Percentiles rank a stretch among this genome's conserved stretches.
phyloP scores from a whole-genome alignment of 768 basidiomycete genomes.

The Galerina marginata region DNA sequence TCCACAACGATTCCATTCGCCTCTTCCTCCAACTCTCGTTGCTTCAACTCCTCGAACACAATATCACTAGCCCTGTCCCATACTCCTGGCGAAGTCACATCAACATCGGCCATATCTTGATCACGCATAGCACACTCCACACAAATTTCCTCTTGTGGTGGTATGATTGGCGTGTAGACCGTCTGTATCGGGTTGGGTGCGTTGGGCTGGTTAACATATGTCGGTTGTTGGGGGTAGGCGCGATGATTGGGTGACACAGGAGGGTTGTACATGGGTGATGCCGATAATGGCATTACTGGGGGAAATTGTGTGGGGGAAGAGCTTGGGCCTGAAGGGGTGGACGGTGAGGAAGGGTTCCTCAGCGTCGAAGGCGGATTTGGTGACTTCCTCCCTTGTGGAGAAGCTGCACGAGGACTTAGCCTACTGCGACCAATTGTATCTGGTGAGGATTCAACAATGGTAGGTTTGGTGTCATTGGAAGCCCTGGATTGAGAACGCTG shows the following conservation, averaged over 20 bases:
- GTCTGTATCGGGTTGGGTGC: constrained; percentile 64
- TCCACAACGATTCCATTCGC: constrained; percentile 54
- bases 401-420: constrained; percentile 21
- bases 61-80: constrained; percentile 94
- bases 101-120: constrained; percentile 96
- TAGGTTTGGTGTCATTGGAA: constrained; percentile 39
- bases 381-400: constrained; percentile 27
- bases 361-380: constrained; percentile 40
- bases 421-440: constrained; percentile 29
- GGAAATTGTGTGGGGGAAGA: constrained; percentile 36
- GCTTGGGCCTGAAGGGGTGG: constrained; percentile 23
- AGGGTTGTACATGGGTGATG: constrained; percentile 63
- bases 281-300: constrained; percentile 62
- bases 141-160: constrained; percentile 83
- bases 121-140: constrained; percentile 99
- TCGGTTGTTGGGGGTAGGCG: constrained; percentile 77
- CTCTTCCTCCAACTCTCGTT: constrained; percentile 75
- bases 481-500: constrained; percentile 40
- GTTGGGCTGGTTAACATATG: constrained; percentile 66
- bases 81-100: constrained; percentile 81
- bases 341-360: constrained; percentile 18
- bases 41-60: constrained; percentile 75
- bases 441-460: constrained; percentile 33
- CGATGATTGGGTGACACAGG: constrained; percentile 72
- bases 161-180: constrained; percentile 60